These are phyloP conservation scores for Amphibolis antarctica DNA, from an alignment of 106 monocot genomes.

Conservation along the genomic window DNA sequence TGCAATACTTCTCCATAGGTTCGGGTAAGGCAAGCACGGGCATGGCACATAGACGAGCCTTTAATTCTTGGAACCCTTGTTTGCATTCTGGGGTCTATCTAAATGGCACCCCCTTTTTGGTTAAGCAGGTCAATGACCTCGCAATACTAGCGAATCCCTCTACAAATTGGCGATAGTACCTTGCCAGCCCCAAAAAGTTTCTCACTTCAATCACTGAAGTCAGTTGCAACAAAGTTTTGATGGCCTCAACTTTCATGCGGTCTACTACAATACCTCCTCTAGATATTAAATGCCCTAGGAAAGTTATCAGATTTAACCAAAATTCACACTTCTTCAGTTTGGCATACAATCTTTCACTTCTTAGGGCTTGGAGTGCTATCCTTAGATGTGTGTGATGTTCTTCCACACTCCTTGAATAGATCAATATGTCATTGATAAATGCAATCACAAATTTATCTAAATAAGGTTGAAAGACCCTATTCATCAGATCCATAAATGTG, in stretches of 20 bases:
- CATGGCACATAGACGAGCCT: neutral
- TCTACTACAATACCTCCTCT: neutral
- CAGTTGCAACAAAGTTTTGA: neutral
- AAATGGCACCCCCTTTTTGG: neutral
- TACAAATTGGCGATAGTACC: neutral
- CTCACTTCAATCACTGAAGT: neutral
- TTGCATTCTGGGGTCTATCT: neutral
- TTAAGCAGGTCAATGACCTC: neutral
- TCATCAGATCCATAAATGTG: too few species aligned
- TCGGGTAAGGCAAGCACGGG: neutral
- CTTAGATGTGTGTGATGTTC: too few species aligned
- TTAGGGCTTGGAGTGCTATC: too few species aligned
- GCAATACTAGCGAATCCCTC: neutral
- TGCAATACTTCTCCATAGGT: neutral
- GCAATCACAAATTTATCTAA: too few species aligned
- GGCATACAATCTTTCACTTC: too few species aligned
- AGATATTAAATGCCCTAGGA: too few species aligned
- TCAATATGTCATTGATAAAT: too few species aligned
- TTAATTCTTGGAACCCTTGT: neutral
- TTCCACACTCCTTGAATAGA: too few species aligned
- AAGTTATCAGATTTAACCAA: too few species aligned
- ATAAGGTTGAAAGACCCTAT: too few species aligned
- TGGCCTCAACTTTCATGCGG: neutral
- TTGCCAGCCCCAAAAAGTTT: neutral
- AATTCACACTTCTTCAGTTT: too few species aligned